Evolutionary conservation across 306 rosid species (phyloP).

Genomic region (Vigna radiata): DNA sequence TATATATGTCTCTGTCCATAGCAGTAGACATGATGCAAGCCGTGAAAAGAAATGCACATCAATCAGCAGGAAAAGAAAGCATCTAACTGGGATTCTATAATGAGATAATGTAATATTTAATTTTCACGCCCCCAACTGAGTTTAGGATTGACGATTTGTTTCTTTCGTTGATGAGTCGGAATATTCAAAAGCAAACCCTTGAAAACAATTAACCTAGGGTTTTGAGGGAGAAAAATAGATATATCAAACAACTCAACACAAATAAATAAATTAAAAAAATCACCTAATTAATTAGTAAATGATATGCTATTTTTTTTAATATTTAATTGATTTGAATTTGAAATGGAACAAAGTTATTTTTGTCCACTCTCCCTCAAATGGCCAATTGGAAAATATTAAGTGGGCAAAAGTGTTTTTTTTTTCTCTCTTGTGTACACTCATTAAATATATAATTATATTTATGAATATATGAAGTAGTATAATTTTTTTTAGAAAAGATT

Average conservation of each 20-base stretch:
- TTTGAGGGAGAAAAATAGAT: not conserved
- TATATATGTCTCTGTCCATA: constrained; percentile 26
- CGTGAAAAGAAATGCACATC: constrained; percentile 17
- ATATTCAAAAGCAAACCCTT: constrained; percentile 24
- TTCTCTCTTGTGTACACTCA: not conserved
- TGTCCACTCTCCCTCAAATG: constrained; percentile 3
- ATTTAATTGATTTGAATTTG: constrained; percentile 16
- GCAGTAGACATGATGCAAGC: constrained; percentile 25
- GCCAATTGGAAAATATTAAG: constrained; percentile 24
- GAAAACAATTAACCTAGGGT: not conserved
- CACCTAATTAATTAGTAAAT: not conserved
- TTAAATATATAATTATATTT: not conserved
- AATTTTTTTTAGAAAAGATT: not conserved
- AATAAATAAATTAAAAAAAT: too few relatives aligned
- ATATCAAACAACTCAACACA: not conserved
- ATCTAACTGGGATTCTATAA: constrained; percentile 33
- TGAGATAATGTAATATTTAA: constrained; percentile 4
- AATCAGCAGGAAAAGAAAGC: constrained; percentile 38
- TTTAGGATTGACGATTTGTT: constrained; percentile 24
- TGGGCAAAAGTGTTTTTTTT: not conserved
- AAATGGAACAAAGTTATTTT: constrained; percentile 15
- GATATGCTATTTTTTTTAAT: not conserved
- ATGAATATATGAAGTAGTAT: not conserved
- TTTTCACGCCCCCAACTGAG: constrained; percentile 32
- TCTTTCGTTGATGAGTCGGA: constrained; percentile 5